Evolutionary conservation across 2,329 filamentous ascomycete genomes (phyloP).

Genomic region (Triangularia verruculosa): DNA sequence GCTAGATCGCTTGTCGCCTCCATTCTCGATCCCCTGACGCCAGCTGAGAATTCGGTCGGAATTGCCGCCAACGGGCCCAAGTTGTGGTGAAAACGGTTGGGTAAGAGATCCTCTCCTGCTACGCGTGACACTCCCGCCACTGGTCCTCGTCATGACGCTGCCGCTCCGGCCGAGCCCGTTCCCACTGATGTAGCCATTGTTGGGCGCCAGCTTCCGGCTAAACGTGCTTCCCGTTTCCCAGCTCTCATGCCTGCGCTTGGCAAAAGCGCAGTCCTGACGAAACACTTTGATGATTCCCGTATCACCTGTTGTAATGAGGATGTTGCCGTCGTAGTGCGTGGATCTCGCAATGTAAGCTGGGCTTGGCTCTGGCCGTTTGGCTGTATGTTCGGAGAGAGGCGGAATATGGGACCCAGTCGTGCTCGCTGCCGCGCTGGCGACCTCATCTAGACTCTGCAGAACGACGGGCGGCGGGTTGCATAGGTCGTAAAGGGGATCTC

Average conservation of each 20-base stretch:
- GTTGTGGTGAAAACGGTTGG: constrained; percentile 32
- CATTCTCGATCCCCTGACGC: constrained; percentile 63
- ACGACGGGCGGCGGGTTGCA: constrained; percentile 93
- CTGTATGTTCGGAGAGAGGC: constrained; percentile 23
- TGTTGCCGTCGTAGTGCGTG: constrained; percentile 76
- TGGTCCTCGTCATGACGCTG: constrained; percentile 55
- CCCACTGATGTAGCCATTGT: constrained; percentile 55
- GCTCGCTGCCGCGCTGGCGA: constrained; percentile 37
- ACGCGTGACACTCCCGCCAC: constrained; percentile 45
- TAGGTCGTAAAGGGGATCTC: constrained; percentile 91
- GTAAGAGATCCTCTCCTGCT: constrained; percentile 55
- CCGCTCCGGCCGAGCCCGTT: constrained; percentile 57
- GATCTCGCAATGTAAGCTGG: constrained; percentile 75
- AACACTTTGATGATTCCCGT: constrained; percentile 90
- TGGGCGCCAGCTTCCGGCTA: constrained; percentile 63
- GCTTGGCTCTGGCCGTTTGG: constrained; percentile 60
- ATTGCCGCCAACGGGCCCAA: constrained; percentile 30
- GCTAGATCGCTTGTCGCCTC: constrained; percentile 37
- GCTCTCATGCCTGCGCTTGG: constrained; percentile 70
- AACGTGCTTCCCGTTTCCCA: constrained; percentile 79
- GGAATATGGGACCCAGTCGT: constrained; percentile 36
- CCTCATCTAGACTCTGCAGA: constrained; percentile 70
- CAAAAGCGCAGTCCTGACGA: constrained; percentile 85
- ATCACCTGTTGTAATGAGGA: constrained; percentile 88
- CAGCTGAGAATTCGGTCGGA: constrained; percentile 83